Base-by-base conservation (phyloP, 2,329 filamentous ascomycete species). In the Aspergillus sp. region DNA sequence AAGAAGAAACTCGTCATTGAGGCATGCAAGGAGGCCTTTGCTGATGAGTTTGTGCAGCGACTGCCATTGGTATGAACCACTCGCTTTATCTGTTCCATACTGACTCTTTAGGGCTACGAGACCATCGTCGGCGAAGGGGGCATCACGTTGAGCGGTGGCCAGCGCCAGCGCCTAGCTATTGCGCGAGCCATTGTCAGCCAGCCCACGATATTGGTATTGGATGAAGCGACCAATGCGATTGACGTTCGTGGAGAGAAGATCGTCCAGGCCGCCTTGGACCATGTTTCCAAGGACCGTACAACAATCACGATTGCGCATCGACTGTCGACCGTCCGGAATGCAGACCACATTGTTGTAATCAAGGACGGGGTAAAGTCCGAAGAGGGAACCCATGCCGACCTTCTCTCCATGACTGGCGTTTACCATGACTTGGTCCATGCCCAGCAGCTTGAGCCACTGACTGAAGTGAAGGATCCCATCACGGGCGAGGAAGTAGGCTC, bases 311-410 rank as follows among this genome's bases (percentile, higher is more conserved):
- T 99, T 73, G 95, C 95, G 44, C 95, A 99, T 77, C 88, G 93
- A 65, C 82, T 99, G 6, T 96, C 92, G 0, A 99, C 95, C 6
- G 96, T 99, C 78, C 92, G 87, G 74, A 88, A 92, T 62, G 93
- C 93, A 0, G 90, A 98, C 74, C 97, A 96, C 68, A 99, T 99
- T 65, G 90, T 97, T 12, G 93, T 97, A 62, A 93, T 99, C 87
- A 84, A 87, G 4, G 77, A 87, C 59, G 95, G 95, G 9, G 79
- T 82, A 14, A 95, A 98, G 58, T 82, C 96, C 11, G 95, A 99
- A 75, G 92, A 97, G 73, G 95, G 95, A 50, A 93, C 86, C 0
- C 95, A 98, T 71, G 85, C 93, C 57, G 82, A 89, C 11, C 82
- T 99, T 11, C 79, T 98, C 2, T 85, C 87, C 64, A 81, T 76